Conservation (phyloP, 73 alveolate species). For the Stentor roeselii region DNA sequence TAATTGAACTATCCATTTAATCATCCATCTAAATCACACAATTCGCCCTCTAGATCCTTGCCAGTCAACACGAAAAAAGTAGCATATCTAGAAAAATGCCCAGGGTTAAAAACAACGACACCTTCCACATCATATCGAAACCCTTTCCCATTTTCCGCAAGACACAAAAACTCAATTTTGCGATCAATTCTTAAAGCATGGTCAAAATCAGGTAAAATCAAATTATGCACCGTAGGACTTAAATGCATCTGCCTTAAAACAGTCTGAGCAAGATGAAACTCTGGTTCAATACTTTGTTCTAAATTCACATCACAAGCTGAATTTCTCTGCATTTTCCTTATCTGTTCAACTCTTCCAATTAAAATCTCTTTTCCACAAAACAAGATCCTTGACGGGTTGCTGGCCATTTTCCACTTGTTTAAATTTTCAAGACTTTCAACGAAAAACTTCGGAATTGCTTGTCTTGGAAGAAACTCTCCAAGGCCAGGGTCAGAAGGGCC, state of each 20-base stretch:
- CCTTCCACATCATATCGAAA: neutral
- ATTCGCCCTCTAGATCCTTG: neutral
- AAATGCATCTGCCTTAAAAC: neutral
- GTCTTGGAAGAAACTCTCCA: constrained; percentile 11
- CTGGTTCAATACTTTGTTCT: neutral
- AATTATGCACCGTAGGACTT: constrained; percentile 2
- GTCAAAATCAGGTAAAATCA: constrained; percentile 1
- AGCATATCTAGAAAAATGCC: constrained; percentile 18
- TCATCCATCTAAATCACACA: constrained; percentile 7
- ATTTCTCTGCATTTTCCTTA: neutral
- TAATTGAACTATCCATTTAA: too few relatives aligned
- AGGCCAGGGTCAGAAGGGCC: constrained; percentile 25
- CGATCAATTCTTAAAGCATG: neutral
- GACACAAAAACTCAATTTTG: neutral
- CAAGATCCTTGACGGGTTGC: constrained; percentile 16
- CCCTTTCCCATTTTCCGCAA: neutral
- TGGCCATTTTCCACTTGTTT: neutral
- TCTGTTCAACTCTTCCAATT: constrained; percentile 5
- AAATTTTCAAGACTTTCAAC: neutral
- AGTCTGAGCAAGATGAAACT: constrained; percentile 11
- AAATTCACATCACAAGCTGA: neutral
- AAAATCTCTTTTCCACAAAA: constrained; percentile 2
- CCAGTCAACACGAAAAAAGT: neutral
- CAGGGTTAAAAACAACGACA: neutral
- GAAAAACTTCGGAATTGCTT: neutral